These are phyloP conservation scores for Didymella segeticola DNA, from an alignment of 2,329 filamentous ascomycete genomes.

Conservation along the genomic window DNA sequence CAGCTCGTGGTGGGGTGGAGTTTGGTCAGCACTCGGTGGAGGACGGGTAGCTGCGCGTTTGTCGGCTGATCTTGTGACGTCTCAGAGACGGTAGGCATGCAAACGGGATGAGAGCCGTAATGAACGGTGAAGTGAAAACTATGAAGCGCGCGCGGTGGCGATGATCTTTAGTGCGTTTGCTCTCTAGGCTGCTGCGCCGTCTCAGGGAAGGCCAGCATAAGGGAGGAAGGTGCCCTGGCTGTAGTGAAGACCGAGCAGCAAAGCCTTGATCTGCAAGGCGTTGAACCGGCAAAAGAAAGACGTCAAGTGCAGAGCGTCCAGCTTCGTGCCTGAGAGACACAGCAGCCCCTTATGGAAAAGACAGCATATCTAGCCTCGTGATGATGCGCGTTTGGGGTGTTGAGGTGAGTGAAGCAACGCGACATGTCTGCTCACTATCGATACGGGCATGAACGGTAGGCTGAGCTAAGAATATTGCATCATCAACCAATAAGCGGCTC, in stretches of 20 bases:
- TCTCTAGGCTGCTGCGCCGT: slow-evolving; percentile 5
- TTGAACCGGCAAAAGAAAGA: neutral
- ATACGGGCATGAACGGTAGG: slow-evolving; percentile 11
- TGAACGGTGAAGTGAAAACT: slow-evolving; percentile 2
- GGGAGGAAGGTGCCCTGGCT: neutral
- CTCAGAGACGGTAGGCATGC: neutral
- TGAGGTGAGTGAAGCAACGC: slow-evolving; percentile 11
- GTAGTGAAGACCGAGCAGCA: neutral
- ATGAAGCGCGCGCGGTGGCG: neutral
- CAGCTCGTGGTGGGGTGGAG: neutral
- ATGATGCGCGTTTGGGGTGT: slow-evolving; percentile 2
- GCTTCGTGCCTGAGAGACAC: neutral
- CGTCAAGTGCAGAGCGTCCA: neutral
- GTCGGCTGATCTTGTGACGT: neutral
- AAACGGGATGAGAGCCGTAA: neutral
- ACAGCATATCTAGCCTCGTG: slow-evolving; percentile 5
- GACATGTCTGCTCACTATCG: slow-evolving; percentile 12
- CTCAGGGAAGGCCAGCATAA: slow-evolving; percentile 7
- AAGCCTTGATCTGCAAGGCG: slow-evolving; percentile 1
- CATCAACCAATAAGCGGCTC: slow-evolving; percentile 9
- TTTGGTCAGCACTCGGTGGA: neutral
- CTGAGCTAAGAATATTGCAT: slow-evolving; percentile 17
- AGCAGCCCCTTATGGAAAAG: neutral
- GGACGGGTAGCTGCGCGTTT: neutral
- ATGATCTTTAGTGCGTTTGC: neutral